Evolutionary conservation across 2,329 filamentous ascomycete species (phyloP).

Genomic region (Cordyceps fumosorosea): DNA sequence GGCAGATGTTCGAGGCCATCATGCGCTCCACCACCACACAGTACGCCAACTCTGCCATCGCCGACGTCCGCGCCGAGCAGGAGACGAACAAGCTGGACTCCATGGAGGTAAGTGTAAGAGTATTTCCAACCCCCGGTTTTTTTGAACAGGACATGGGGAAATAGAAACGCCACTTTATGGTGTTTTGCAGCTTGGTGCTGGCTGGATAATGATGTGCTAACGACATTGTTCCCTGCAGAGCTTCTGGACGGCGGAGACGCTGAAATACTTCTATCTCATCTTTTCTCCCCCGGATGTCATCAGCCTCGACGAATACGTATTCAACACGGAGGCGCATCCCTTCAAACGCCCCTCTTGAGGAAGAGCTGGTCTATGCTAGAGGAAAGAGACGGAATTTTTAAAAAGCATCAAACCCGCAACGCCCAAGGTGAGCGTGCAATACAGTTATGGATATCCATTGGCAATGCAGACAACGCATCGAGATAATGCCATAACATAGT

Average conservation of each 20-base stretch:
- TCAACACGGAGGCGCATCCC: constrained; percentile 53
- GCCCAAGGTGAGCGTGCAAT: background rate
- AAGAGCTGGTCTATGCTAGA: background rate
- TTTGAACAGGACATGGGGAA: background rate
- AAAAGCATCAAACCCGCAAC: background rate
- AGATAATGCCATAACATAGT: background rate
- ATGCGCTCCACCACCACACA: constrained; percentile 53
- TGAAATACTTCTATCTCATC: constrained; percentile 61
- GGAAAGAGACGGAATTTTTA: background rate
- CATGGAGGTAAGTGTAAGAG: constrained; percentile 46
- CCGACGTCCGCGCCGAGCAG: constrained; percentile 59
- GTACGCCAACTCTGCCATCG: constrained; percentile 58
- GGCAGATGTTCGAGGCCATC: constrained; percentile 66
- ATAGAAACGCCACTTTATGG: background rate
- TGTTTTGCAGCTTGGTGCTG: background rate
- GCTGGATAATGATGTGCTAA: background rate
- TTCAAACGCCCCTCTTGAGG: constrained; percentile 26
- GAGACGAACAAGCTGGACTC: constrained; percentile 42
- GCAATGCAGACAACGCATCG: background rate
- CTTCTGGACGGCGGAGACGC: constrained; percentile 65
- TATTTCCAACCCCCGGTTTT: background rate
- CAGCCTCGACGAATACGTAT: constrained; percentile 55
- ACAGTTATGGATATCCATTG: background rate
- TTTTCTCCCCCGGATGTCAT: constrained; percentile 53
- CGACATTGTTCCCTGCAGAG: constrained; percentile 31